Evolutionary conservation across 805 yeast genomes (phyloP).

Genomic region (Priceomyces castillae): DNA sequence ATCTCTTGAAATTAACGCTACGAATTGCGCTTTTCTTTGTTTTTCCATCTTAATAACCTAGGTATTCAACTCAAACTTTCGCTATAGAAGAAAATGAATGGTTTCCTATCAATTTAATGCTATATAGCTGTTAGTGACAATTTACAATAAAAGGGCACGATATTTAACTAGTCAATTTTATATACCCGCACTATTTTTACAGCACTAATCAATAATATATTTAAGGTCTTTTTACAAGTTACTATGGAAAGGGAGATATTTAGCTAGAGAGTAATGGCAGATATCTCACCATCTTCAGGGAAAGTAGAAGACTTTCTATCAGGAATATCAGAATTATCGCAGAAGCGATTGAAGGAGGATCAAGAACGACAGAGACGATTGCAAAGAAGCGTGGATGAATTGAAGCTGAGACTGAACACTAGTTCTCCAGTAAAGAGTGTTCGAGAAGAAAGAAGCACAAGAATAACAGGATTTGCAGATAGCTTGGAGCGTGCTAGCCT

Average conservation of each 20-base stretch:
- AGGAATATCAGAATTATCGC: slow-evolving; percentile 34
- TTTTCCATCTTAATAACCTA: background rate
- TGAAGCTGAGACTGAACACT: slow-evolving; percentile 23
- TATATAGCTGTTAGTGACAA: too few species aligned
- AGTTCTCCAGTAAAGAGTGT: slow-evolving; percentile 18
- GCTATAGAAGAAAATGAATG: too few species aligned
- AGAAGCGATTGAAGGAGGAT: slow-evolving; percentile 32
- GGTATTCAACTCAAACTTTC: background rate
- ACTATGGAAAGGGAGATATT: background rate
- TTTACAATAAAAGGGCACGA: too few species aligned
- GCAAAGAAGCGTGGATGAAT: slow-evolving; percentile 30
- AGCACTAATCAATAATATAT: background rate
- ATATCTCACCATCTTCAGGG: slow-evolving; percentile 26
- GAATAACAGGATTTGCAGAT: background rate
- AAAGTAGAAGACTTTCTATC: slow-evolving; percentile 40
- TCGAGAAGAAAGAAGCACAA: background rate
- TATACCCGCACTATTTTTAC: background rate
- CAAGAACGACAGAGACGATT: slow-evolving; percentile 33
- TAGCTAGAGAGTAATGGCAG: slow-evolving; percentile 9
- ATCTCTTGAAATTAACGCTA: slow-evolving; percentile 55
- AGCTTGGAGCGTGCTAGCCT: slow-evolving; percentile 2
- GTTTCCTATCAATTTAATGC: too few species aligned
- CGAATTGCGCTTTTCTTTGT: slow-evolving; percentile 33
- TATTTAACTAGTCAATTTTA: background rate
- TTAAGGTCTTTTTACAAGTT: background rate